Conservation (phyloP, 2,329 filamentous ascomycete species). For the Penicillium sp. region DNA sequence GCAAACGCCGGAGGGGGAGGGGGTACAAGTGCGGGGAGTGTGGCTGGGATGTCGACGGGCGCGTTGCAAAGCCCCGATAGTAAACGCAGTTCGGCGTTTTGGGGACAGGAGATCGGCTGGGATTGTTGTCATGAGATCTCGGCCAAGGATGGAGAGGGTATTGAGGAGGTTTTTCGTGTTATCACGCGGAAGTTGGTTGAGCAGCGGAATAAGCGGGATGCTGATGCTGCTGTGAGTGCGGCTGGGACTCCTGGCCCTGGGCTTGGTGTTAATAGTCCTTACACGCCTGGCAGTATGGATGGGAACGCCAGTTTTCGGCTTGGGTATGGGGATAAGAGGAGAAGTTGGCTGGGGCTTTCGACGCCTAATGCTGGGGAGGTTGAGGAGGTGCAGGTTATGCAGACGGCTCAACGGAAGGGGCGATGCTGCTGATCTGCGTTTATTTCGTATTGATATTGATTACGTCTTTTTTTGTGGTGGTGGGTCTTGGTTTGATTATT, state of each 20-base stretch:
- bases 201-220: constrained; percentile 58
- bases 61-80: constrained; percentile 40
- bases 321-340: constrained; percentile 60
- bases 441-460: background rate
- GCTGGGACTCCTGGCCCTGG: constrained; percentile 47
- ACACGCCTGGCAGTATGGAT: constrained; percentile 47
- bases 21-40: constrained; percentile 20
- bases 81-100: constrained; percentile 54
- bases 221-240: constrained; percentile 47
- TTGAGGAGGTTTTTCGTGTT: constrained; percentile 93
- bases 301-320: constrained; percentile 61
- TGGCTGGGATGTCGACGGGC: constrained; percentile 6
- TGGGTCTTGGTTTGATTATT: background rate
- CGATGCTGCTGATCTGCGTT: constrained; percentile 41
- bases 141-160: constrained; percentile 89
- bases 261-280: constrained; percentile 41
- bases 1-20: constrained; percentile 14
- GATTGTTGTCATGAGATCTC: constrained; percentile 97
- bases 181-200: constrained; percentile 83
- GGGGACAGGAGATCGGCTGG: constrained; percentile 92
- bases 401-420: constrained; percentile 35
- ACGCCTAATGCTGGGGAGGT: constrained; percentile 45
- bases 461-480: background rate
- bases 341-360: constrained; percentile 66
- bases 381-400: constrained; percentile 29